Evolutionary conservation across 2,329 filamentous ascomycete species (phyloP).

Genomic region (Hirsutella rhossiliensis): DNA sequence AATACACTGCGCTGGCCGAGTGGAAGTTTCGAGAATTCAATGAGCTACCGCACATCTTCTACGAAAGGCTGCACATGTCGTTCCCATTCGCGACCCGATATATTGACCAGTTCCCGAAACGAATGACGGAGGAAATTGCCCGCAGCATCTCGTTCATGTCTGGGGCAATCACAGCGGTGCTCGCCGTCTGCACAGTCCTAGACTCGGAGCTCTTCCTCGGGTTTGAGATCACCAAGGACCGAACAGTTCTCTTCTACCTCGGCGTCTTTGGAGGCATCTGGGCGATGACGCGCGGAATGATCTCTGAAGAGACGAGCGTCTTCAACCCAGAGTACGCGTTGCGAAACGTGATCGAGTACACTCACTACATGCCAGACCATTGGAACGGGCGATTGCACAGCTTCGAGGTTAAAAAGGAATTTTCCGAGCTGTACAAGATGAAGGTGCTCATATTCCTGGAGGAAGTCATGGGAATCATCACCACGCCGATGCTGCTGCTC

Average conservation of each 20-base stretch:
- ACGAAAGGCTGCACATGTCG: conserved; percentile 84
- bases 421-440: conserved; percentile 81
- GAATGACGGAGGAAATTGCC: conserved; percentile 77
- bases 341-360: conserved; percentile 81
- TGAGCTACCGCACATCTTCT: conserved; percentile 84
- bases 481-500: conserved; percentile 81
- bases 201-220: conserved; percentile 84
- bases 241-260: conserved; percentile 84
- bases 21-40: conserved; percentile 99
- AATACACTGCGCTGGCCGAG: conserved; percentile 86
- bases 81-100: conserved; percentile 88
- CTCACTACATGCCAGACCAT: conserved; percentile 78
- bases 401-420: conserved; percentile 84
- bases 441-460: conserved; percentile 87
- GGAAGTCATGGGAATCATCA: conserved; percentile 83
- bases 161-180: conserved; percentile 74
- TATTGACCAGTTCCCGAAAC: conserved; percentile 90
- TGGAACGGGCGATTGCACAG: conserved; percentile 89
- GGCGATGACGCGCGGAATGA: conserved; percentile 68
- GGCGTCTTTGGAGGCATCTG: conserved; percentile 74
- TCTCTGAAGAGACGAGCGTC: conserved; percentile 78
- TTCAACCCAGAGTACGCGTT: conserved; percentile 89
- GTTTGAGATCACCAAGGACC: conserved; percentile 82
- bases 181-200: conserved; percentile 72
- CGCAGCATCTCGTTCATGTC: conserved; percentile 79